Evolutionary conservation across 2,329 filamentous ascomycete species (phyloP), one percentile per base, ranked within the genome.

Genomic region (Exserohilum rostratum): DNA sequence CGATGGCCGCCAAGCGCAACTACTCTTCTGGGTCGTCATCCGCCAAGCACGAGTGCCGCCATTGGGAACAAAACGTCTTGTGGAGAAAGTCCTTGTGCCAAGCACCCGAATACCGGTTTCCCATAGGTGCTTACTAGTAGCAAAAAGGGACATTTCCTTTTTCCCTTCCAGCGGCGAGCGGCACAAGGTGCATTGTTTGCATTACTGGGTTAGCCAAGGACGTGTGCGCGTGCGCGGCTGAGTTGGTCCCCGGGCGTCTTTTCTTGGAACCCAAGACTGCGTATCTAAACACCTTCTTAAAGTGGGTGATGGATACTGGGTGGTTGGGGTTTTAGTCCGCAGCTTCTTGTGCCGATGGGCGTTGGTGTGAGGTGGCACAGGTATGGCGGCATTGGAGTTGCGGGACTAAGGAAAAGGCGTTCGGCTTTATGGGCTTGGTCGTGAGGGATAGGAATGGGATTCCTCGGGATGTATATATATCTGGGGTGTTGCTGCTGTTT

Each of bases 1-100:
- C 44, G 51, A 50, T 18, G 44, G 11, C 50, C 46, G 60, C 61
- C 61, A 65, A 65, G 55, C 48, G 30, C 39, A 34, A 55, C 55
- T 57, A 30, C 58, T 55, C 38, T 42, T 34, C 22, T 34, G 22
- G 40, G 22, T 56, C 44, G 44, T 59, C 60, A 54, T 55, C 46
- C 46, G 62, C 60, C 60, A 63, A 63, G 60, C 31, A 47, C 42
- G 43, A 45, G 29, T n/a, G 43, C 37, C 50, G 20, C 50, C 50
- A 53, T 44, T 49, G 4, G 11, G 13, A 35, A 18, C 39, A 12
- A 31, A 18, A 20, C 18, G 22, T 40, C 35, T 27, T 51, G 51
- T 44, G 30, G 34, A 12, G 18, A 35, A 45, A n/a, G 39, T 22
- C 34, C 20, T 10, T 11, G 11, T 9, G 39, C 39, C 39, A 42